phyloP scores from a whole-genome alignment of 78 protist genomes.

The Acrasis kona region DNA sequence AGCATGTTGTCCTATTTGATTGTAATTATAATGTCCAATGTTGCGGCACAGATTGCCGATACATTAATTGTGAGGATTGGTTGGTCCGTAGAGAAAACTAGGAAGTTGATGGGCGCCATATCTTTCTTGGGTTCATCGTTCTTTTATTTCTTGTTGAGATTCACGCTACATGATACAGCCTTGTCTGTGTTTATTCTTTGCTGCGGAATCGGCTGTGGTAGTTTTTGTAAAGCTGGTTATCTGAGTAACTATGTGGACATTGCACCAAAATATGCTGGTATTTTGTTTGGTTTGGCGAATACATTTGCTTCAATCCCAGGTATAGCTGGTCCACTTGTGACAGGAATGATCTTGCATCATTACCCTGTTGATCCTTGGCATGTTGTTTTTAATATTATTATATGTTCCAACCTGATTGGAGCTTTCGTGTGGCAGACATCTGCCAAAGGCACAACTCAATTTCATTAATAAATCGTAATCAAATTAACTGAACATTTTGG shows the following conservation, averaged over 20 bases:
- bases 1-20: not conserved
- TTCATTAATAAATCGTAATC: too few species aligned
- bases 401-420: too few species aligned
- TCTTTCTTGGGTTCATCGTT: not conserved
- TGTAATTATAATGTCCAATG: not conserved
- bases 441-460: too few species aligned
- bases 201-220: too few species aligned
- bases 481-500: too few species aligned
- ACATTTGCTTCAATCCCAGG: slow-evolving; percentile 23
- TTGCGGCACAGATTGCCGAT: slow-evolving; percentile 1
- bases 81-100: not conserved
- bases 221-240: slow-evolving; percentile 13
- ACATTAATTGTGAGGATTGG: not conserved
- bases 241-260: slow-evolving; percentile 1
- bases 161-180: not conserved
- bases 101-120: not conserved
- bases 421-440: too few species aligned
- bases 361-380: too few species aligned
- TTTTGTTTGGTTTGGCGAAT: slow-evolving; percentile 6
- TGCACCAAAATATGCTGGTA: slow-evolving; percentile 29
- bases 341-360: too few species aligned
- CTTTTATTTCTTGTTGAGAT: not conserved
- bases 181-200: not conserved
- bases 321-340: too few species aligned
- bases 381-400: too few species aligned